These are phyloP conservation scores for Hypoxylon trugodes DNA, from an alignment of 495 filamentous ascomycete genomes.

Conservation along the genomic window DNA sequence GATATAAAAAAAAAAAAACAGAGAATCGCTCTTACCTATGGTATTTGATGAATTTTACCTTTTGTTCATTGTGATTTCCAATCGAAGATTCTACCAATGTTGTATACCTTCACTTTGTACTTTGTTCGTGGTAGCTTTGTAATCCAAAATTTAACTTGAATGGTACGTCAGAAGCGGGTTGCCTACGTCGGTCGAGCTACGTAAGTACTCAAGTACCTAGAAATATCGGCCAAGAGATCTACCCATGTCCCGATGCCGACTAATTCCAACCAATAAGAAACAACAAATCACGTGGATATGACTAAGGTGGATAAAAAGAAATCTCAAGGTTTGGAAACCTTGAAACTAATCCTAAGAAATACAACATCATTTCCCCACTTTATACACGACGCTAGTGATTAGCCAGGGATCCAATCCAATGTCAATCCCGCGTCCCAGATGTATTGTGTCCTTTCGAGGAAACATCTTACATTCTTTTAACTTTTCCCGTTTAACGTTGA, in stretches of 20 bases:
- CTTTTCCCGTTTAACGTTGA: slow-evolving; percentile 4
- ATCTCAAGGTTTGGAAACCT: no score
- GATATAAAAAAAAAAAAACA: neutral
- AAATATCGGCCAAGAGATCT: no score
- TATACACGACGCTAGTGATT: neutral
- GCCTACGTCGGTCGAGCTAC: slow-evolving; percentile 32
- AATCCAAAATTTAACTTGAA: slow-evolving; percentile 27
- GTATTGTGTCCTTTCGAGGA: slow-evolving; percentile 36
- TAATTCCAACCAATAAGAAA: slow-evolving; percentile 19
- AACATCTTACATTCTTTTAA: slow-evolving; percentile 25
- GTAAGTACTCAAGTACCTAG: neutral
- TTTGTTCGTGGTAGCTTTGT: slow-evolving; percentile 40
- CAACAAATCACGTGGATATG: no score
- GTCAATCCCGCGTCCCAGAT: slow-evolving; percentile 43
- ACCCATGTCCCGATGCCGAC: slow-evolving; percentile 12
- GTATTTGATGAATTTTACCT: neutral
- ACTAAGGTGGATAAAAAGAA: no score
- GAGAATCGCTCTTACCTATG: slow-evolving; percentile 20
- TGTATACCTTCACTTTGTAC: slow-evolving; percentile 1
- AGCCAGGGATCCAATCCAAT: slow-evolving; percentile 46
- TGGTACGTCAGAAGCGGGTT: slow-evolving; percentile 36
- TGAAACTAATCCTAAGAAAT: no score
- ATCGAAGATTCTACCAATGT: slow-evolving; percentile 46
- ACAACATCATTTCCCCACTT: no score
- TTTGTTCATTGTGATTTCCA: neutral